Conservation (phyloP, 352 stramenopile species). For the Phytophthora sojae region DNA sequence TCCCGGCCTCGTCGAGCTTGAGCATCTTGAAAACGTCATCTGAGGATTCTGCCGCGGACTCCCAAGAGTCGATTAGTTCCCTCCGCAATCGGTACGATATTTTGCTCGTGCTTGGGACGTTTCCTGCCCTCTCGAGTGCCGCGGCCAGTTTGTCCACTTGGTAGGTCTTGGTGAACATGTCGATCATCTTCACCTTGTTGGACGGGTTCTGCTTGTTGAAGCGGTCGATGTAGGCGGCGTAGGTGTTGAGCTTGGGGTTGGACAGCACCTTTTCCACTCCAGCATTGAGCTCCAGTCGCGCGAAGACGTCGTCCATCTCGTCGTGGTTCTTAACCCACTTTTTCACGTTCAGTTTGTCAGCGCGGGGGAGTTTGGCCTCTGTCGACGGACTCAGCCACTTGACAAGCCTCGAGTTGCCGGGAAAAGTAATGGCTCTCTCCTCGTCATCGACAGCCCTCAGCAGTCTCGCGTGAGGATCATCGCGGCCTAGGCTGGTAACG, state of each 20-base stretch:
- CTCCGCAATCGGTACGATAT: not conserved
- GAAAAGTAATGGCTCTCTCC: not conserved
- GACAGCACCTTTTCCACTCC: not conserved
- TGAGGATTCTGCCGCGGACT: not conserved
- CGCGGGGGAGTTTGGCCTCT: not conserved
- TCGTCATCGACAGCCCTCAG: not conserved
- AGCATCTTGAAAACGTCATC: not conserved
- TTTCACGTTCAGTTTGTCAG: not conserved
- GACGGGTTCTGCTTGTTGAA: not conserved
- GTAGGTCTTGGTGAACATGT: conserved; percentile 2
- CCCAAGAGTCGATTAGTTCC: not conserved
- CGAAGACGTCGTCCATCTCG: not conserved
- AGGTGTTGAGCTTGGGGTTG: conserved; percentile 1
- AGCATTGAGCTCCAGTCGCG: not conserved
- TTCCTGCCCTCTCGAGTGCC: not conserved
- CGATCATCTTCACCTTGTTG: not conserved
- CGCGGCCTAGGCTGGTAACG: not conserved
- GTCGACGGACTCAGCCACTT: not conserved
- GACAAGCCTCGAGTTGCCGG: not conserved
- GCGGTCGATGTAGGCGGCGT: not conserved
- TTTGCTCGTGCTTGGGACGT: not conserved
- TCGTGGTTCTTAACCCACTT: not conserved
- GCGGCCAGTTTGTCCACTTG: not conserved
- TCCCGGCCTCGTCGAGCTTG: not conserved
- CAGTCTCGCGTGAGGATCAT: not conserved